Evolutionary conservation across 2,329 filamentous ascomycete species (phyloP).

Genomic region (Aphanocladium album): DNA sequence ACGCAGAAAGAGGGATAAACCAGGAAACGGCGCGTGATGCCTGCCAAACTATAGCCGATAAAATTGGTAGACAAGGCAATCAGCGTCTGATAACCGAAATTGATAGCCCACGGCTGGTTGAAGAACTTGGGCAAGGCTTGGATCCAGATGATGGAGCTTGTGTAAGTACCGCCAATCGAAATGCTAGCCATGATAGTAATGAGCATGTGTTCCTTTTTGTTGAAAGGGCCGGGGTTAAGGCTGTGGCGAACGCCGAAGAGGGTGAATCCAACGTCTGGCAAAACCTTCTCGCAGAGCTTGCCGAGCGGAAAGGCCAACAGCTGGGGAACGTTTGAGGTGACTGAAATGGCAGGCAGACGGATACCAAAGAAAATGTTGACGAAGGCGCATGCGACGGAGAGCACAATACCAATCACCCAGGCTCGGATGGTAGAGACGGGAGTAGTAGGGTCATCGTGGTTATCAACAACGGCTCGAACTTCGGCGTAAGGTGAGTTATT

Average conservation of each 20-base stretch:
- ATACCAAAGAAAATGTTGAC: slow-evolving; percentile 37
- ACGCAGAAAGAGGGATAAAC: slow-evolving; percentile 45
- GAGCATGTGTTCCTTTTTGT: slow-evolving; percentile 50
- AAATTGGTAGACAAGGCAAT: slow-evolving; percentile 44
- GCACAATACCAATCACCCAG: slow-evolving; percentile 34
- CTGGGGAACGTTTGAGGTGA: slow-evolving; percentile 36
- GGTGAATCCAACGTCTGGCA: slow-evolving; percentile 30
- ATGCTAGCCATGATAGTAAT: slow-evolving; percentile 55
- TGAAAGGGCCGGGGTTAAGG: slow-evolving; percentile 47
- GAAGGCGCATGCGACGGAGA: slow-evolving; percentile 26
- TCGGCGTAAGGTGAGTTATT: slow-evolving; percentile 35
- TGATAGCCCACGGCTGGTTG: slow-evolving; percentile 14
- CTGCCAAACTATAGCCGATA: slow-evolving; percentile 48
- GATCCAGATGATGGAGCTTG: slow-evolving; percentile 41
- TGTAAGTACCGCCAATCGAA: slow-evolving; percentile 38
- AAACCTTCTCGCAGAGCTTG: slow-evolving; percentile 26
- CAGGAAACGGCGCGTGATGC: slow-evolving; percentile 40
- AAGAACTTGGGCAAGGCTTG: slow-evolving; percentile 22
- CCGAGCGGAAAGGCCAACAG: slow-evolving; percentile 36
- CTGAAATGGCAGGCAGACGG: slow-evolving; percentile 34
- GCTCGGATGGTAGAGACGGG: slow-evolving; percentile 38
- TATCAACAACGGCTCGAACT: slow-evolving; percentile 41
- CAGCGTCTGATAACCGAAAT: slow-evolving; percentile 41
- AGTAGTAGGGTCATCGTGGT: slow-evolving; percentile 34
- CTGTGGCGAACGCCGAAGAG: slow-evolving; percentile 32